Evolutionary conservation across 352 stramenopile genomes (phyloP).

Genomic region (Pythium aquatile): DNA sequence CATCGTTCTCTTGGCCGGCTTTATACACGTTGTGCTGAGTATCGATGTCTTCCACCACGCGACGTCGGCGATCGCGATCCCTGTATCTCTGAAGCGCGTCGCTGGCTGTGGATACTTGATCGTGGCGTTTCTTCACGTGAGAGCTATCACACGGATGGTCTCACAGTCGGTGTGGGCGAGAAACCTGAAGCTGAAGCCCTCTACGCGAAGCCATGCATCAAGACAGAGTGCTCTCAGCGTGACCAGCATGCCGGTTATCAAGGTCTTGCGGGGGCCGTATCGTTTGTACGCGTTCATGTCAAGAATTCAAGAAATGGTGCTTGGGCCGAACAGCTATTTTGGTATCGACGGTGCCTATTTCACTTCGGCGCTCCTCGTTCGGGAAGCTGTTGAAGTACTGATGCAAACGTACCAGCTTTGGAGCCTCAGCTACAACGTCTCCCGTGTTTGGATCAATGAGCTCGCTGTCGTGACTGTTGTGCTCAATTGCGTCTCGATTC

Average conservation of each 20-base stretch:
- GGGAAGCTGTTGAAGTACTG: slow-evolving; percentile 22
- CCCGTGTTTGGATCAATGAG: too few species aligned
- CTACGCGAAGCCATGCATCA: background rate
- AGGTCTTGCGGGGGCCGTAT: background rate
- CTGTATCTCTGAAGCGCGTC: background rate
- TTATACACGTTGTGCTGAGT: background rate
- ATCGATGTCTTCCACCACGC: background rate
- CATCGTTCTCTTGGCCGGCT: background rate
- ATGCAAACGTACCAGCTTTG: slow-evolving; percentile 21
- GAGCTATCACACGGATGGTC: background rate
- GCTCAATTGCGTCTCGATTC: too few species aligned
- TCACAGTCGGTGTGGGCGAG: background rate
- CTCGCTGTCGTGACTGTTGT: too few species aligned
- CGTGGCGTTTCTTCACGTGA: background rate
- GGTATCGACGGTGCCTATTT: slow-evolving; percentile 17
- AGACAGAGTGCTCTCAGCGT: background rate
- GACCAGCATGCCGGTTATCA: background rate
- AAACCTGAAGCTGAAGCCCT: background rate
- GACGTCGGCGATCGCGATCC: background rate
- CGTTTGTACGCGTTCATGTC: background rate
- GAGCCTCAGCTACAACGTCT: too few species aligned
- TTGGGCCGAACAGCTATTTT: slow-evolving; percentile 24
- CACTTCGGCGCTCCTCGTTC: slow-evolving; percentile 7
- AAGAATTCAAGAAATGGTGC: slow-evolving; percentile 6
- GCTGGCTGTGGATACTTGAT: background rate